A percentile compares a stretch with the other conserved stretches of the same genome.
These are phyloP conservation scores for Lodderomyces orthopsilosis DNA, from an alignment of 1,139 yeast species.

Conservation along the genomic window DNA sequence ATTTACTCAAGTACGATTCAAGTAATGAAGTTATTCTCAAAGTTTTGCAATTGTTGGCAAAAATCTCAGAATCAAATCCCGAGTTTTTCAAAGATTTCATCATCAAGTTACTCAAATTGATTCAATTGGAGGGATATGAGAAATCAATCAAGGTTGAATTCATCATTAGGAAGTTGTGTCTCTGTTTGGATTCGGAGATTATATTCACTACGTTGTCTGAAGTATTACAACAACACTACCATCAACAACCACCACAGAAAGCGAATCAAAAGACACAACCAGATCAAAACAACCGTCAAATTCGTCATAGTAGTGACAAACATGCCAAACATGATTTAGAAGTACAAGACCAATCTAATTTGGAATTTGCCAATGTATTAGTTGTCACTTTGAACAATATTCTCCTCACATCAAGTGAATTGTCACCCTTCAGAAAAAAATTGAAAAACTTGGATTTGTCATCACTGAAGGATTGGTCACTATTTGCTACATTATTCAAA, in stretches of 20 bases:
- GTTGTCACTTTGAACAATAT: constrained; percentile 87
- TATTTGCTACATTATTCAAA: constrained; percentile 76
- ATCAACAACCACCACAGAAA: not conserved
- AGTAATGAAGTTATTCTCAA: constrained; percentile 81
- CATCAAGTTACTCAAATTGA: constrained; percentile 64
- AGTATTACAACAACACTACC: constrained; percentile 38
- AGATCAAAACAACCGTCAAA: not conserved
- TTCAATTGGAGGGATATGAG: constrained; percentile 46
- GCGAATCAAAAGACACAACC: not conserved
- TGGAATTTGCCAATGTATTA: constrained; percentile 75
- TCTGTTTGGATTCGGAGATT: constrained; percentile 76
- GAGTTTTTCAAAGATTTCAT: constrained; percentile 76
- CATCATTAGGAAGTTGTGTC: constrained; percentile 80
- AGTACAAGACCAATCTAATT: constrained; percentile 29
- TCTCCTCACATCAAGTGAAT: constrained; percentile 83
- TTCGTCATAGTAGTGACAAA: not conserved
- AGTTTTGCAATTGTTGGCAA: constrained; percentile 73
- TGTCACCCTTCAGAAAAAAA: constrained; percentile 65
- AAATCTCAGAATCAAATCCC: constrained; percentile 78
- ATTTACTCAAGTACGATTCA: constrained; percentile 80
- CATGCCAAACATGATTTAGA: not conserved
- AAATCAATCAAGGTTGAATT: constrained; percentile 67
- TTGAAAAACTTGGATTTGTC: constrained; percentile 49
- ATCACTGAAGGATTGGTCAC: constrained; percentile 59
- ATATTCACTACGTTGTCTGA: constrained; percentile 80